A percentile compares a stretch with the other conserved stretches of the same genome.
These are phyloP conservation scores for Testicularia cyperi DNA, from an alignment of 1,284 basidiomycete species.

Conservation along the genomic window DNA sequence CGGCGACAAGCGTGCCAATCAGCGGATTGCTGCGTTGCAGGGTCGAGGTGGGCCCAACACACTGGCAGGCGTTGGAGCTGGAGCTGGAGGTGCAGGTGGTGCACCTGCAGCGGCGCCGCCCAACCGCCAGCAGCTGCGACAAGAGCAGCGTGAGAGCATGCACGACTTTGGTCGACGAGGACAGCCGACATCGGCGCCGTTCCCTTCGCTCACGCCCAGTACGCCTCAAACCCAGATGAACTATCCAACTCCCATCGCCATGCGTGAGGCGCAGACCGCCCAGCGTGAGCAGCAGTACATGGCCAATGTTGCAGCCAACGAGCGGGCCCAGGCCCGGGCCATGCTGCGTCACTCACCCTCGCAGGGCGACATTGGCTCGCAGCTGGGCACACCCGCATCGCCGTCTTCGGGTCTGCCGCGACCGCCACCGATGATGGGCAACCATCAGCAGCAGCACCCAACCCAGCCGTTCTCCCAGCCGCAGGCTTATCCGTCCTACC, in stretches of 20 bases:
- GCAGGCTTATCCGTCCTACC: slow-evolving; percentile 36
- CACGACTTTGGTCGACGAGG: slow-evolving; percentile 35
- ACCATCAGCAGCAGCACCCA: slow-evolving; percentile 5
- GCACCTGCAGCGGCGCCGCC: slow-evolving; percentile 1
- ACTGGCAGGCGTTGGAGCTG: slow-evolving; percentile 18
- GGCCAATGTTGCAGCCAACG: slow-evolving; percentile 42
- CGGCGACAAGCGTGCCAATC: slow-evolving; percentile 88
- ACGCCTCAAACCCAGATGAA: slow-evolving; percentile 34
- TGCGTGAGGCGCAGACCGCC: slow-evolving; percentile 53
- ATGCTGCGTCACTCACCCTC: slow-evolving; percentile 27
- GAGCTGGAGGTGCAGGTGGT: background rate
- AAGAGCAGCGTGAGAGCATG: slow-evolving; percentile 40
- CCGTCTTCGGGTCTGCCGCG: background rate
- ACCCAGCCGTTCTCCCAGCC: slow-evolving; percentile 15
- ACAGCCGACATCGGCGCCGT: slow-evolving; percentile 55
- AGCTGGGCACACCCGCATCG: no score
- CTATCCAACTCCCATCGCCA: slow-evolving; percentile 53
- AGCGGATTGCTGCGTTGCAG: slow-evolving; percentile 67
- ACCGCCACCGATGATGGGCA: slow-evolving; percentile 2
- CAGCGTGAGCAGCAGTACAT: slow-evolving; percentile 50
- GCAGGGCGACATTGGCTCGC: slow-evolving; percentile 16
- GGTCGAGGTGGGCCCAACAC: slow-evolving; percentile 31
- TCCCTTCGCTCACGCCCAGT: slow-evolving; percentile 43
- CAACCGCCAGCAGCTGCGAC: slow-evolving; percentile 32
- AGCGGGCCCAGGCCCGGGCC: slow-evolving; percentile 32